These are phyloP conservation scores for Naganishia randhawae DNA, from an alignment of 768 basidiomycete species.

Conservation along the genomic window DNA sequence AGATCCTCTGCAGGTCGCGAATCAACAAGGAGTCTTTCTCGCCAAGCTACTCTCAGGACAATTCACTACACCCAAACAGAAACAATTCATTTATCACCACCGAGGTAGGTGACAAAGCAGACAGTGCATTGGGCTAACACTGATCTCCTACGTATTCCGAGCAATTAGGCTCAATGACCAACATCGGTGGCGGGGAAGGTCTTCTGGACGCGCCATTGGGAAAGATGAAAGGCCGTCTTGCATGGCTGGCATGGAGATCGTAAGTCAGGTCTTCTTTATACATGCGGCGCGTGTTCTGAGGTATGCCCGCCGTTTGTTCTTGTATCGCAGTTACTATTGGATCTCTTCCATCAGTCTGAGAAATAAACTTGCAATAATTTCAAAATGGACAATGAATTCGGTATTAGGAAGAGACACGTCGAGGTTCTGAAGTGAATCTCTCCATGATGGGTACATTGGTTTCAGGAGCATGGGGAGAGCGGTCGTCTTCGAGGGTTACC, in stretches of 20 bases:
- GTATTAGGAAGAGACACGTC: neutral
- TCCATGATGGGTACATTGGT: too few relatives aligned
- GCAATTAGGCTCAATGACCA: slow-evolving; percentile 48
- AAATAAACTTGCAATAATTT: neutral
- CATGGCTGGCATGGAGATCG: slow-evolving; percentile 26
- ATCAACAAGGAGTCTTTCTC: slow-evolving; percentile 32
- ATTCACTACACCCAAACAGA: slow-evolving; percentile 10
- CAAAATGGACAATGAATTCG: neutral
- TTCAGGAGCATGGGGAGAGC: too few relatives aligned
- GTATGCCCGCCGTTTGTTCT: neutral
- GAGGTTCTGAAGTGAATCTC: neutral
- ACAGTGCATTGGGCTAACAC: neutral
- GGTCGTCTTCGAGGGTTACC: too few relatives aligned
- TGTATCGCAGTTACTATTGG: neutral
- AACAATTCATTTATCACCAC: slow-evolving; percentile 23
- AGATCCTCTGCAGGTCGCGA: slow-evolving; percentile 25
- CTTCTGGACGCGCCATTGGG: slow-evolving; percentile 18
- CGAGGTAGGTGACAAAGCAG: slow-evolving; percentile 20
- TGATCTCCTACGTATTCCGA: neutral
- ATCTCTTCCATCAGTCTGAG: neutral
- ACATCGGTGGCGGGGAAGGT: slow-evolving; percentile 32
- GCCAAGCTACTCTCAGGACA: slow-evolving; percentile 34
- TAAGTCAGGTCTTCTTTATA: neutral
- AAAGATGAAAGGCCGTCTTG: slow-evolving; percentile 23
- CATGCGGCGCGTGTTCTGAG: neutral